Conservation (phyloP, 2,329 filamentous ascomycete genomes). For the Scedosporium apiospermum region DNA sequence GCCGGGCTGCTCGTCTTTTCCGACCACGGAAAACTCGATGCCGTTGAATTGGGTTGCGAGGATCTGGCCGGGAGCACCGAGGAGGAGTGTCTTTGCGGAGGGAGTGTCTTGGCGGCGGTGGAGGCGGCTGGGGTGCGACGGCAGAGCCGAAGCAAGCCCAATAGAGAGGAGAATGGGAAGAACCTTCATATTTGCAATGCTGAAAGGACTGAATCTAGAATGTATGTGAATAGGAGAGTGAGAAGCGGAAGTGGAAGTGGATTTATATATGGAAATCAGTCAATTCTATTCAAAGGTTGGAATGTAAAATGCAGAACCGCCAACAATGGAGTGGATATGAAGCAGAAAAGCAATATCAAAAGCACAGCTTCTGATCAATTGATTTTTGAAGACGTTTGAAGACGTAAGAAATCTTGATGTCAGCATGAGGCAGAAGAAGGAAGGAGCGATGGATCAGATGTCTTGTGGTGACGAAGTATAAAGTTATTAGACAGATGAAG, state of each 20-base stretch:
- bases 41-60: constrained; percentile 31
- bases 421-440: neutral
- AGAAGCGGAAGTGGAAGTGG: neutral
- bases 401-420: neutral
- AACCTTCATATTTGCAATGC: neutral
- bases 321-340: neutral
- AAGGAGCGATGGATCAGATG: neutral
- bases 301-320: neutral
- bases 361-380: neutral
- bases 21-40: constrained; percentile 25
- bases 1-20: constrained; percentile 20
- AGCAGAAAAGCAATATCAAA: neutral
- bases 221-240: neutral
- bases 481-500: neutral
- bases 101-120: neutral
- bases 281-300: too few species aligned
- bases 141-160: constrained; percentile 1
- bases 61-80: constrained; percentile 31
- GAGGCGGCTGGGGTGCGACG: neutral
- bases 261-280: too few species aligned
- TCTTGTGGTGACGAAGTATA: neutral
- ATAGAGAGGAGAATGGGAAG: neutral
- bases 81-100: constrained; percentile 22
- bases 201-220: too few species aligned
- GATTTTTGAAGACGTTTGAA: neutral